Evolutionary conservation across 1,139 yeast genomes (phyloP).

Genomic region (Citeromyces hawaiiensis): DNA sequence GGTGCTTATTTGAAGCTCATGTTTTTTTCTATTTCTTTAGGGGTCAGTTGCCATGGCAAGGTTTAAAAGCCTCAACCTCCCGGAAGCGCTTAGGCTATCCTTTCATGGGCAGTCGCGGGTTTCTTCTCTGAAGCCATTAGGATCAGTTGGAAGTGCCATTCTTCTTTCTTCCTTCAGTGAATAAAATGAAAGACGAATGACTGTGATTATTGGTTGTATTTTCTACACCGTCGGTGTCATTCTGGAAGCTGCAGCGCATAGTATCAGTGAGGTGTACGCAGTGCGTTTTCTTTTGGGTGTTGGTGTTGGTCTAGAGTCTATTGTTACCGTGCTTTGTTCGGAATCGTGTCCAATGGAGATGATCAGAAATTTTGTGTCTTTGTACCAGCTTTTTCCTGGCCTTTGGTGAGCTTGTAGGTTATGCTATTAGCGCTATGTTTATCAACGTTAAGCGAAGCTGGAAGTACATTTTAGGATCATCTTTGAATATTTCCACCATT

Average conservation of each 20-base stretch:
- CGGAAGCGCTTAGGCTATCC: constrained; percentile 21
- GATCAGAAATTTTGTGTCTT: constrained; percentile 36
- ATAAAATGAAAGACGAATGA: constrained; percentile 42
- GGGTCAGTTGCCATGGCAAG: too few species aligned
- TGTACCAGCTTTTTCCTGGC: constrained; percentile 30
- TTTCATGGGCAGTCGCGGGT: constrained; percentile 27
- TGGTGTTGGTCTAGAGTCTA: constrained; percentile 46
- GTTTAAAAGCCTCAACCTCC: too few species aligned
- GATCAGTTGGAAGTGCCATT: constrained; percentile 44
- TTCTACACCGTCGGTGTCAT: constrained; percentile 40
- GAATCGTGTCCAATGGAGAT: constrained; percentile 38
- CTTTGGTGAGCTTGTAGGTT: constrained; percentile 26
- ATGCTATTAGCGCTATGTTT: constrained; percentile 24
- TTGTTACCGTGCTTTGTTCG: constrained; percentile 45
- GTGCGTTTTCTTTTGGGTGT: constrained; percentile 44
- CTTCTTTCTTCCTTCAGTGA: constrained; percentile 37
- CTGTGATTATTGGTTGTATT: constrained; percentile 31
- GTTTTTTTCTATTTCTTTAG: too few species aligned
- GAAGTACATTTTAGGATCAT: constrained; percentile 41
- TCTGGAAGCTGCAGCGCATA: constrained; percentile 28
- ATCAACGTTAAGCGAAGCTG: constrained; percentile 37
- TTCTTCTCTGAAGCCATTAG: constrained; percentile 41
- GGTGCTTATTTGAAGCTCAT: constrained; percentile 44
- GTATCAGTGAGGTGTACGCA: constrained; percentile 25
- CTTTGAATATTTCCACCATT: constrained; percentile 36